Evolutionary conservation across 2,329 filamentous ascomycete species (phyloP).

Genomic region (Colletotrichum tanaceti): DNA sequence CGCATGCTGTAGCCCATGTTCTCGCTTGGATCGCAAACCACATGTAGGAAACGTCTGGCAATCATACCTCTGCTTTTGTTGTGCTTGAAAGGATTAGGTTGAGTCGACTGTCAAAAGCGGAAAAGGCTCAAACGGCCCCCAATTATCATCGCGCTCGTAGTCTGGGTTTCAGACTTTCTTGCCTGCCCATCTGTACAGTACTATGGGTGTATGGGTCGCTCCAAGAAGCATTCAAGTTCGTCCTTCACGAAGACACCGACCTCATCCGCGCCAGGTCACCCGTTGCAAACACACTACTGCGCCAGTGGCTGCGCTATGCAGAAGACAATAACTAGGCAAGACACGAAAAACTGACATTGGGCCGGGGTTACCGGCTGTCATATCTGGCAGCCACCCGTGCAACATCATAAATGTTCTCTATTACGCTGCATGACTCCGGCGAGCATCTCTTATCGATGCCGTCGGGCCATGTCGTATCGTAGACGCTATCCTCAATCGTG

Average conservation of each 20-base stretch:
- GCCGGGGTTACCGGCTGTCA: background rate
- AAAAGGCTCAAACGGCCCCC: slow-evolving; percentile 4
- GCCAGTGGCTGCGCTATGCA: background rate
- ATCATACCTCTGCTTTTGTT: background rate
- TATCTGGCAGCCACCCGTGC: background rate
- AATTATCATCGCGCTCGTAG: background rate
- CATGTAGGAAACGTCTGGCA: background rate
- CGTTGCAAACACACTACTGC: slow-evolving; percentile 9
- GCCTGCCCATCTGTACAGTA: slow-evolving; percentile 30
- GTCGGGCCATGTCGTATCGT: slow-evolving; percentile 21
- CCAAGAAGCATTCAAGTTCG: slow-evolving; percentile 1
- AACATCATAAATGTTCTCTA: background rate
- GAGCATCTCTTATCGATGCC: background rate
- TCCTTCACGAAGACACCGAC: slow-evolving; percentile 1
- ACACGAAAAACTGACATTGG: background rate
- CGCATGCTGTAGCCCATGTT: background rate
- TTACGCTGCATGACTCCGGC: slow-evolving; percentile 6
- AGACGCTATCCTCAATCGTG: slow-evolving; percentile 4
- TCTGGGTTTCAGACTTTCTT: slow-evolving; percentile 19
- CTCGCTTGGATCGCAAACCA: background rate
- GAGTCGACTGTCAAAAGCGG: background rate
- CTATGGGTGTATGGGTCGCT: slow-evolving; percentile 27
- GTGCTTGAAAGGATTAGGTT: background rate
- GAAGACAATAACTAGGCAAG: background rate
- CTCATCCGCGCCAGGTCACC: slow-evolving; percentile 3